Conservation (phyloP, 768 basidiomycete species). For the Lactarius hengduanensis region DNA sequence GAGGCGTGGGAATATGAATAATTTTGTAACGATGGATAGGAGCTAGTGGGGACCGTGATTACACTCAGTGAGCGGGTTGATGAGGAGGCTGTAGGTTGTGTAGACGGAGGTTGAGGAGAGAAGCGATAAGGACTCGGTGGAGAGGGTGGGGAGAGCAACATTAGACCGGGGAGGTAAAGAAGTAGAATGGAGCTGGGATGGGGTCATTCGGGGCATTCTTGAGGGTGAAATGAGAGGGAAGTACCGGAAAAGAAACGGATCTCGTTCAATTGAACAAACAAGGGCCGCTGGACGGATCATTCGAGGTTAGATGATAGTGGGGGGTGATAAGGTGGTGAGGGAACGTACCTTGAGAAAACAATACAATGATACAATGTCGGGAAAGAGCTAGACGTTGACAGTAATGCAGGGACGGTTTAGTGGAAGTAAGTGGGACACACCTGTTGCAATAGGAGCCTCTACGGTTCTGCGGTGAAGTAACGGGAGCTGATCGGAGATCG, state of each 20-base stretch:
- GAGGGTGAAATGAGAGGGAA: not conserved
- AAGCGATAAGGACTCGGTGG: conserved; percentile 20
- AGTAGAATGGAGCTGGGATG: not conserved
- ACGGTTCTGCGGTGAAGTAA: not conserved
- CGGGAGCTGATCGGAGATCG: not conserved
- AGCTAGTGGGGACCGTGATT: conserved; percentile 3
- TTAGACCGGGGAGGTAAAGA: conserved; percentile 17
- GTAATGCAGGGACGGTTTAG: not conserved
- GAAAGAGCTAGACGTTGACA: not conserved
- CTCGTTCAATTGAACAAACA: not conserved
- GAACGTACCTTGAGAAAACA: conserved; percentile 9
- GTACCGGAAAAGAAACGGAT: conserved; percentile 4
- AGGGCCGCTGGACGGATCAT: not conserved
- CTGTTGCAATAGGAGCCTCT: not conserved
- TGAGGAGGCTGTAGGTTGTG: conserved; percentile 6
- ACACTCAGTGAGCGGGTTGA: conserved; percentile 16
- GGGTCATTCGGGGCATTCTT: not conserved
- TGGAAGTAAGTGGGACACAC: not conserved
- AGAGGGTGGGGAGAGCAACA: conserved; percentile 27
- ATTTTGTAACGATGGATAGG: conserved; percentile 11
- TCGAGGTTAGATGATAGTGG: not conserved
- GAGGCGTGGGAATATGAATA: conserved; percentile 19
- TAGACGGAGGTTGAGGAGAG: conserved; percentile 8
- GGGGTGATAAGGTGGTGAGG: not conserved
- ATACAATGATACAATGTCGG: conserved; percentile 14